These are phyloP conservation scores for Epichloe coenophiala DNA, from an alignment of 2,329 filamentous ascomycete genomes.

Conservation along the genomic window DNA sequence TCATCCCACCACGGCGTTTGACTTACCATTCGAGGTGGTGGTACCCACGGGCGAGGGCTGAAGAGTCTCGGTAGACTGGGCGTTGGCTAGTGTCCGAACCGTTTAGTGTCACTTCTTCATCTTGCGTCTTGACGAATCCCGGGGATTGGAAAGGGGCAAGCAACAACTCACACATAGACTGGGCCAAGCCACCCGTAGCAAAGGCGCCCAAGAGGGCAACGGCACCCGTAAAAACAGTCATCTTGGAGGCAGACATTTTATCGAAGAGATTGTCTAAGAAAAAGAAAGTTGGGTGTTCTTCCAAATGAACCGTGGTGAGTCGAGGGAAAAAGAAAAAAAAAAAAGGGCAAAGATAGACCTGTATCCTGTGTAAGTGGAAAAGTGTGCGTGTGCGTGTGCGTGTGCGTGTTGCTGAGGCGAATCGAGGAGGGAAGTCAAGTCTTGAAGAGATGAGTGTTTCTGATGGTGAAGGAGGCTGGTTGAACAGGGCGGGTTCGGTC, in stretches of 20 bases:
- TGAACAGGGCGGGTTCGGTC: neutral
- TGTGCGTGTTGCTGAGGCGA: neutral
- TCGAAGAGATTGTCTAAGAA: too few relatives aligned
- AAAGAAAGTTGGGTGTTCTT: too few relatives aligned
- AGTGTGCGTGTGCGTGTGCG: neutral
- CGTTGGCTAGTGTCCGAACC: constrained; percentile 12
- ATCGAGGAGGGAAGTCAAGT: neutral
- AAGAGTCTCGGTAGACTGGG: constrained; percentile 14
- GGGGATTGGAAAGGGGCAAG: neutral
- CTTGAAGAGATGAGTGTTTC: neutral
- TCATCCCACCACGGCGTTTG: neutral
- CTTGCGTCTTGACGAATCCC: neutral
- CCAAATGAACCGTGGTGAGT: neutral
- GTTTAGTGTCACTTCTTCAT: neutral
- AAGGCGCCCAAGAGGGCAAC: constrained; percentile 13
- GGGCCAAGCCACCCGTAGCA: constrained; percentile 8
- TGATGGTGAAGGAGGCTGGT: neutral
- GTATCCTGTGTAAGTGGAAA: neutral
- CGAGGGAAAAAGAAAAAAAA: too few relatives aligned
- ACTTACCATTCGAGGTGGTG: constrained; percentile 19
- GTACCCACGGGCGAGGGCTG: constrained; percentile 19
- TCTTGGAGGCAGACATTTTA: constrained; percentile 17
- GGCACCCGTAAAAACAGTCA: constrained; percentile 12
- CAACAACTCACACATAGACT: constrained; percentile 10
- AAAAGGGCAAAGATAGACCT: too few relatives aligned